Percentiles rank a stretch among this genome's conserved stretches.
phyloP scores from a whole-genome alignment of 331 rosid species.

The Spiraea crenata region DNA sequence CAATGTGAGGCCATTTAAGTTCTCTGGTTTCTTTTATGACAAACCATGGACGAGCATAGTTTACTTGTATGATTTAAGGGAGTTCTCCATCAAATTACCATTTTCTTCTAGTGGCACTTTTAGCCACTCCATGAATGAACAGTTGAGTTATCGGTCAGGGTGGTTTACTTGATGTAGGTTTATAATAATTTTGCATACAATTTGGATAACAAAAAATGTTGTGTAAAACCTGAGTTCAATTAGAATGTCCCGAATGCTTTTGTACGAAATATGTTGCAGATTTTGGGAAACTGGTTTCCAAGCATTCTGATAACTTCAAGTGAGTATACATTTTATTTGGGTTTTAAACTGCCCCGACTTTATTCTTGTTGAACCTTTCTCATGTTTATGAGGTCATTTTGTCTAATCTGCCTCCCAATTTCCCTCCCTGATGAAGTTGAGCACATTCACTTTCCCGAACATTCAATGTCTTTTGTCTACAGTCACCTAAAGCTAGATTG shows the following conservation, averaged over 20 bases:
- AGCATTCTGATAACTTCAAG: neutral
- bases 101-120: neutral
- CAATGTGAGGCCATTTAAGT: neutral
- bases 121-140: slow-evolving; percentile 1
- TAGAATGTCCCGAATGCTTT: neutral
- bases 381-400: neutral
- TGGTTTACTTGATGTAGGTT: neutral
- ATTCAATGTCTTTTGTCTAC: no score
- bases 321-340: neutral
- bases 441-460: no score
- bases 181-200: no score
- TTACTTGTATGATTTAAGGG: neutral
- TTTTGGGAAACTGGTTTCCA: neutral
- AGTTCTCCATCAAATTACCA: neutral
- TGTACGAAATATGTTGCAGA: neutral
- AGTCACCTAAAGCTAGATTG: no score
- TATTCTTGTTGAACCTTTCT: neutral
- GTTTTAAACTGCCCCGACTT: neutral
- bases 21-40: neutral
- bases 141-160: neutral
- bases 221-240: neutral
- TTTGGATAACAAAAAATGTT: neutral
- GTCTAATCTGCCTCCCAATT: neutral
- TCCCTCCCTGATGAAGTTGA: neutral
- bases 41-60: neutral